Conservation (phyloP, 805 yeast genomes). For the Kazachstania martiniae region DNA sequence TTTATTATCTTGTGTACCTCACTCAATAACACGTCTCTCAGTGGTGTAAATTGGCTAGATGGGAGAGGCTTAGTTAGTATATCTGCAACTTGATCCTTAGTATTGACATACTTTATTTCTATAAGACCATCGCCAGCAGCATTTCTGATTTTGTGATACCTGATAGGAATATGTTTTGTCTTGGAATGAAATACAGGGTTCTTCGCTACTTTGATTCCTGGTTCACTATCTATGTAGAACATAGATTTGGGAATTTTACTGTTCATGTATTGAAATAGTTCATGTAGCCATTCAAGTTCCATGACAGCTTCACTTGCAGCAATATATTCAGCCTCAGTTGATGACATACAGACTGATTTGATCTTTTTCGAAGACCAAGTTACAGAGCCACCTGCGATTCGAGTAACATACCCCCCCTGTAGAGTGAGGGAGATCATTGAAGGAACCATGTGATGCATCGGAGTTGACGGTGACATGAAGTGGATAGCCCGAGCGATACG, state of each 20-base stretch:
- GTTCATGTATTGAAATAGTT: slow-evolving; percentile 3
- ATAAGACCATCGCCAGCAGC: slow-evolving; percentile 1
- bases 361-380: slow-evolving; percentile 11
- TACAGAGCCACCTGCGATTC: background rate
- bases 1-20: no score
- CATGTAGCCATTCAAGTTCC: slow-evolving; percentile 4
- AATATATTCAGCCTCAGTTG: slow-evolving; percentile 7
- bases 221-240: slow-evolving; percentile 4
- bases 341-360: slow-evolving; percentile 8
- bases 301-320: slow-evolving; percentile 5
- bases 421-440: background rate
- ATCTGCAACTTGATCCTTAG: background rate
- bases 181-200: slow-evolving; percentile 4
- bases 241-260: background rate
- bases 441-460: background rate
- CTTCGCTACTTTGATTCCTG: slow-evolving; percentile 2
- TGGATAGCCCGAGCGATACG: slow-evolving; percentile 1
- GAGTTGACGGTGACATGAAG: background rate
- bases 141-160: slow-evolving; percentile 5
- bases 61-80: background rate
- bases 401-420: slow-evolving; percentile 1
- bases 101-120: background rate
- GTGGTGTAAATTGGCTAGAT: background rate
- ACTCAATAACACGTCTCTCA: background rate
- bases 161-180: slow-evolving; percentile 6